Evolutionary conservation across 352 stramenopile species (phyloP).

Genomic region (Peronospora belbahrii): DNA sequence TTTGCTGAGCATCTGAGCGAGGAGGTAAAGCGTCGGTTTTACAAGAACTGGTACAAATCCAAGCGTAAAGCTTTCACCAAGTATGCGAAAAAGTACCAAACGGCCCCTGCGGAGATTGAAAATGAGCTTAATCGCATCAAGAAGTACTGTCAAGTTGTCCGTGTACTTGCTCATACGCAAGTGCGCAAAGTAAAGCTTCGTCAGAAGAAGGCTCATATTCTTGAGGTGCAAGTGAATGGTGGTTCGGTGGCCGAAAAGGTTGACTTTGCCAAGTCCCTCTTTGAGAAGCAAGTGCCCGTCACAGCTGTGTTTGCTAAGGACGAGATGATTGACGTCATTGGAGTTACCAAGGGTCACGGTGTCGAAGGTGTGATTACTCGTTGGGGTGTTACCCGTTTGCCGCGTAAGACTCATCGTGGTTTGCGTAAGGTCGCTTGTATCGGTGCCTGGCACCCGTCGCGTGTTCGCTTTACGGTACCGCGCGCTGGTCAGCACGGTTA

Average conservation of each 20-base stretch:
- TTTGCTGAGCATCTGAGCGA: constrained; percentile 99
- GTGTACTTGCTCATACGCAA: constrained; percentile 99
- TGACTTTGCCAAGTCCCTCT: constrained; percentile 97
- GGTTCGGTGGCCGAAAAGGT: constrained; percentile 97
- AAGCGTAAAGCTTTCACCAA: constrained; percentile 99
- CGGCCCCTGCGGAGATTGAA: constrained; percentile 88
- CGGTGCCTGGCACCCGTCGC: constrained; percentile 99
- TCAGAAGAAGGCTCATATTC: constrained; percentile 99
- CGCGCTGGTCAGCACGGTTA: constrained; percentile 99
- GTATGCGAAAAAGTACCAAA: constrained; percentile 99
- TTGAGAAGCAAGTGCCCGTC: constrained; percentile 98
- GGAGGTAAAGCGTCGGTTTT: constrained; percentile 98
- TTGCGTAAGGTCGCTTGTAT: constrained; percentile 99
- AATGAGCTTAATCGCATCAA: constrained; percentile 99
- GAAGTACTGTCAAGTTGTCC: constrained; percentile 99
- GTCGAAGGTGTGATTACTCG: constrained; percentile 98
- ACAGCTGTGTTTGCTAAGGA: constrained; percentile 93
- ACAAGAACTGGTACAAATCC: constrained; percentile 99
- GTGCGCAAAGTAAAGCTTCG: constrained; percentile 98
- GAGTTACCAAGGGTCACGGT: constrained; percentile 98
- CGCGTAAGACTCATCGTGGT: constrained; percentile 99
- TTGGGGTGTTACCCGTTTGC: constrained; percentile 99
- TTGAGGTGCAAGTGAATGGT: constrained; percentile 99
- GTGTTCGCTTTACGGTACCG: constrained; percentile 96
- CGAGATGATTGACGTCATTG: constrained; percentile 98